Evolutionary conservation across 805 yeast species (phyloP).

Genomic region (Lachancea sp.): DNA sequence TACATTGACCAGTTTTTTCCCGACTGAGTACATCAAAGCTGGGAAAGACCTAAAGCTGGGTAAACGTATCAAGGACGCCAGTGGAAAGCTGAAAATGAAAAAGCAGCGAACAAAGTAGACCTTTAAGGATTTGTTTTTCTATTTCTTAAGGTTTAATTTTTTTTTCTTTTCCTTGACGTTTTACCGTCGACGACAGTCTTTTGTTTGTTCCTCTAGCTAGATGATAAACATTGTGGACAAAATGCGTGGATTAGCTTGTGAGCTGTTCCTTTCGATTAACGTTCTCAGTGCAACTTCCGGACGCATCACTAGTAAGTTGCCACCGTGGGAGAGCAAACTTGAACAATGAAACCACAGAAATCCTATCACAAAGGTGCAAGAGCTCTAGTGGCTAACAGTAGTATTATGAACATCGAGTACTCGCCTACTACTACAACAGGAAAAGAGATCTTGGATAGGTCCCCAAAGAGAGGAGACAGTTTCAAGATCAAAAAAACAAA

Average conservation of each 20-base stretch:
- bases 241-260: too few relatives aligned
- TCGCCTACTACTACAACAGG: not conserved
- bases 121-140: not conserved
- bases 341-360: conserved; percentile 7
- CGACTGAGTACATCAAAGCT: conserved; percentile 46
- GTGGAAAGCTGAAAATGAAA: conserved; percentile 40
- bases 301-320: too few relatives aligned
- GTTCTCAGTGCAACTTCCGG: too few relatives aligned
- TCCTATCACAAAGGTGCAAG: conserved; percentile 3
- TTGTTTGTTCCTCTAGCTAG: too few relatives aligned
- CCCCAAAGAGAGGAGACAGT: conserved; percentile 8
- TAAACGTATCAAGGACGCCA: conserved; percentile 56
- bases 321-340: not conserved
- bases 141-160: not conserved
- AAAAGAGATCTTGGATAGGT: conserved; percentile 3
- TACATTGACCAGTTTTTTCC: conserved; percentile 62
- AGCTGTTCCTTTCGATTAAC: too few relatives aligned
- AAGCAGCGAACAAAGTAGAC: conserved; percentile 17
- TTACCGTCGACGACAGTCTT: conserved; percentile 8
- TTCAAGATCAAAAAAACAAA: conserved; percentile 8
- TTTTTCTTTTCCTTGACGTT: conserved; percentile 4
- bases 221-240: not conserved
- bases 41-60: conserved; percentile 46
- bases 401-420: conserved; percentile 6
- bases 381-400: conserved; percentile 6